Base-by-base conservation (phyloP, 176 grass and related monocot species). In the Musa itinerans region DNA sequence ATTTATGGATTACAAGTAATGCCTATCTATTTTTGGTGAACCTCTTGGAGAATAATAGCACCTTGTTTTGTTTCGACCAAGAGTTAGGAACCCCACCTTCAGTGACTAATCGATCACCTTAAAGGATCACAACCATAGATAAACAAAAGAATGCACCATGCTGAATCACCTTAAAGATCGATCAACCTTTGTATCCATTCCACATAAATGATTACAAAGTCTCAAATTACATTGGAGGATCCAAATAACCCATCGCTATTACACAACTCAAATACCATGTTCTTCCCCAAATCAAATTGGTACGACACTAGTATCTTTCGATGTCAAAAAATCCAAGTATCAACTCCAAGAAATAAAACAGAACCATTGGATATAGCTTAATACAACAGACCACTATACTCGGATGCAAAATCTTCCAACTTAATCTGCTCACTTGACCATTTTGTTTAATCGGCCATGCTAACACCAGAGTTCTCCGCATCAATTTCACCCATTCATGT, bases 401-500 rank as follows among this genome's bases (percentile, higher is more conserved):
- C 54, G 17, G 54, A 57, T 17, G 17, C 13, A 16, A 16, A 57
- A 57, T 5, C 63, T 65, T 24, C 63, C n/a, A 65, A 65, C 6
- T 19, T 65, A 25, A 65, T 65, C 63, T 2, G 2, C 63, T 14
- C 24, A 24, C 24, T 24, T 65, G 55, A 16, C 55, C 34, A 43
- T 43, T 58, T 17, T 15, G 55, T 15, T 58, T 62, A 62, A 62
- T 62, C 17, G 7, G 6, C 57, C 1, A 62, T 15, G 20, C 17
- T n/a, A 15, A 62, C 57, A 9, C 57, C 26, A 27, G 26, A 27
- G 0, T 27, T 27, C 26, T 27, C 57, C 57, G 21, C 57, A 79
- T 76, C 74, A 19, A 76, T 5, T 23, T 63, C 74, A 50, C 74
- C 74, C 57, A 51, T 64, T 50, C 74, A 55, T 50, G 57, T 63